These are phyloP conservation scores for Chimonanthus salicifolius DNA, from an alignment of 164 flowering plant genomes.

Conservation along the genomic window DNA sequence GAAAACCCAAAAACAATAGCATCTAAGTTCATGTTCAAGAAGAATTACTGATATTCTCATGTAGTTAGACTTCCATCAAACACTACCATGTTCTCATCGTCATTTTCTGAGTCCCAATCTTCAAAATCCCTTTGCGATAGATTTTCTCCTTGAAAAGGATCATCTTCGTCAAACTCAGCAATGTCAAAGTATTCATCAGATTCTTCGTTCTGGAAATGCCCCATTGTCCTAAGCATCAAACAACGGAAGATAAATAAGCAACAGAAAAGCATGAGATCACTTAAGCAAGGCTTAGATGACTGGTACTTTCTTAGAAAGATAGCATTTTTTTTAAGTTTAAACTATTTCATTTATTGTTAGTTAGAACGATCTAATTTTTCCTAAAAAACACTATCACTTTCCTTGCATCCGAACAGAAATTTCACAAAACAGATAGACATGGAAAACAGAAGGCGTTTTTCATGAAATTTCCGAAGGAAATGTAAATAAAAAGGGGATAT, in stretches of 20 bases:
- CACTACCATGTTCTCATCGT: constrained; percentile 40
- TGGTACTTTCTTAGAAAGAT: too few species aligned
- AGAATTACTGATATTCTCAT: neutral
- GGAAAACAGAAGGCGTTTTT: too few species aligned
- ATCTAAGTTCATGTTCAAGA: neutral
- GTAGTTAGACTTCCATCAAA: neutral
- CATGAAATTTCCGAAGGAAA: too few species aligned
- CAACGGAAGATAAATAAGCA: neutral
- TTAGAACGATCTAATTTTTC: too few species aligned
- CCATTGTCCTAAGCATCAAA: constrained; percentile 31
- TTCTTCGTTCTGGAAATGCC: constrained; percentile 44
- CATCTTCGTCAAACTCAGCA: constrained; percentile 36
- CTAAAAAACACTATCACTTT: too few species aligned
- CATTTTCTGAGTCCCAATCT: constrained; percentile 45
- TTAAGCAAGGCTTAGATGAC: too few species aligned
- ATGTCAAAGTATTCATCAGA: constrained; percentile 41
- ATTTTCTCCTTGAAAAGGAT: constrained; percentile 18
- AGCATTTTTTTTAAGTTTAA: too few species aligned
- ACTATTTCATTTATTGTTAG: too few species aligned
- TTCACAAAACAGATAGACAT: too few species aligned
- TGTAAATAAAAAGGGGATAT: too few species aligned
- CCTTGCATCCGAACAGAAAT: too few species aligned
- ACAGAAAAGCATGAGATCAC: neutral
- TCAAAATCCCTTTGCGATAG: constrained; percentile 10
- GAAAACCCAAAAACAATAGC: neutral